Conservation (phyloP, 2,329 filamentous ascomycete species). For the Aspergillus sp. region DNA sequence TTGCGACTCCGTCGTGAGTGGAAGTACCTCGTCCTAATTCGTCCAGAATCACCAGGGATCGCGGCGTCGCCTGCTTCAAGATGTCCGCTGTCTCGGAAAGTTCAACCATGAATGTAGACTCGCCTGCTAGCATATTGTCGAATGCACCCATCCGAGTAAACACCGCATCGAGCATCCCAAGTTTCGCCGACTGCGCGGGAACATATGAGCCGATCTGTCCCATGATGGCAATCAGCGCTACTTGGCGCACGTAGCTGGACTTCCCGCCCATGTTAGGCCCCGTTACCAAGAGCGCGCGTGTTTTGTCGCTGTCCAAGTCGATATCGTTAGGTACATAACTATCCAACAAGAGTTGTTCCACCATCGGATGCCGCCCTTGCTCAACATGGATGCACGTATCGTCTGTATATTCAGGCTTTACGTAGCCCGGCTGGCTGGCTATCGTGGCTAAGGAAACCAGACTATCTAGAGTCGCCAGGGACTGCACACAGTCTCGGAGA, state of each 20-base stretch:
- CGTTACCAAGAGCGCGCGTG: conserved; percentile 81
- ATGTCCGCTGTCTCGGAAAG: conserved; percentile 90
- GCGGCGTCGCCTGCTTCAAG: conserved; percentile 80
- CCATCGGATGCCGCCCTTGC: conserved; percentile 88
- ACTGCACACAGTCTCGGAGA: conserved; percentile 82
- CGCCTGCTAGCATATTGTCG: conserved; percentile 92
- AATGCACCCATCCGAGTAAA: conserved; percentile 95
- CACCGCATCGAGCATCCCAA: conserved; percentile 87
- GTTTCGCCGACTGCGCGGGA: conserved; percentile 69
- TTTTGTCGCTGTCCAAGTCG: conserved; percentile 63
- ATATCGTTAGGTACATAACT: conserved; percentile 91
- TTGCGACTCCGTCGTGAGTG: conserved; percentile 94
- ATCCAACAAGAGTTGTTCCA: conserved; percentile 82
- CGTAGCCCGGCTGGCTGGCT: conserved; percentile 83
- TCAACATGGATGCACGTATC: conserved; percentile 68
- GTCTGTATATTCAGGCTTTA: conserved; percentile 68
- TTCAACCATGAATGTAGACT: conserved; percentile 98
- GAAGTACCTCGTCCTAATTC: conserved; percentile 91
- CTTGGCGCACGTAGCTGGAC: conserved; percentile 91
- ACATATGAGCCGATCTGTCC: conserved; percentile 94
- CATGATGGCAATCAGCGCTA: conserved; percentile 89
- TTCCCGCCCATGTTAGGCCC: conserved; percentile 99
- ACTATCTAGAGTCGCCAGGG: conserved; percentile 84
- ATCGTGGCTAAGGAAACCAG: conserved; percentile 82
- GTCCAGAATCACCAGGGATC: conserved; percentile 86